phyloP scores from a whole-genome alignment of 768 basidiomycete genomes.

The Mycena galopus region DNA sequence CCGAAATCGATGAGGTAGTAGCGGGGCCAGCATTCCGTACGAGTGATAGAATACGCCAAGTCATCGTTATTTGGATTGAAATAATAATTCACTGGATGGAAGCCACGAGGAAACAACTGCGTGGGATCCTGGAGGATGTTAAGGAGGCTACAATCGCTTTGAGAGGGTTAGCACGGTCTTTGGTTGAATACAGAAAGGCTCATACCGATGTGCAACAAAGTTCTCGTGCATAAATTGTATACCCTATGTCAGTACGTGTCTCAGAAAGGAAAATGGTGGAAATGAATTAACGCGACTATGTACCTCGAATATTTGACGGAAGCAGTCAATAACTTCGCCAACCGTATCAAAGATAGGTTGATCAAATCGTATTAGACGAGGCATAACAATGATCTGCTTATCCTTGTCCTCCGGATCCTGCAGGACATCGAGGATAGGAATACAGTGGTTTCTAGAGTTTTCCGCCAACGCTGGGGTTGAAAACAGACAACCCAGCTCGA shows the following conservation, averaged over 20 bases:
- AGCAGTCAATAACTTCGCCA: slow-evolving; percentile 46
- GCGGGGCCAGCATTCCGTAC: slow-evolving; percentile 36
- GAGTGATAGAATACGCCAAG: slow-evolving; percentile 29
- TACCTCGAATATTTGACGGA: slow-evolving; percentile 48
- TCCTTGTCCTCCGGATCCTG: slow-evolving; percentile 31
- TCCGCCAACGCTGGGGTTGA: slow-evolving; percentile 21
- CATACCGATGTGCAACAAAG: slow-evolving; percentile 40
- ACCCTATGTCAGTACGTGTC: slow-evolving; percentile 26
- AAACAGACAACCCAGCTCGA: slow-evolving; percentile 40
- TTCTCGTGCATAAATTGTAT: slow-evolving; percentile 42
- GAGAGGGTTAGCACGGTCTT: background rate
- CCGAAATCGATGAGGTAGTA: slow-evolving; percentile 42
- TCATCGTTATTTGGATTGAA: slow-evolving; percentile 25
- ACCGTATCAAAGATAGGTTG: slow-evolving; percentile 37
- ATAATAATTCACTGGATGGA: slow-evolving; percentile 34
- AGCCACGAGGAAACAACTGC: slow-evolving; percentile 36
- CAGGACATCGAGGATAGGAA: slow-evolving; percentile 41
- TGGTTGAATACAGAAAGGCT: background rate
- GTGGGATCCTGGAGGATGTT: slow-evolving; percentile 42
- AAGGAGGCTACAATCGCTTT: slow-evolving; percentile 32
- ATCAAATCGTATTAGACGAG: slow-evolving; percentile 39
- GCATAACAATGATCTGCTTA: slow-evolving; percentile 45
- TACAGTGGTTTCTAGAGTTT: slow-evolving; percentile 41
- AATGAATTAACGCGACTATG: background rate
- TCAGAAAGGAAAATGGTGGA: background rate